phyloP scores from a whole-genome alignment of 2,329 filamentous ascomycete species.

The Hypoxylon sp. region DNA sequence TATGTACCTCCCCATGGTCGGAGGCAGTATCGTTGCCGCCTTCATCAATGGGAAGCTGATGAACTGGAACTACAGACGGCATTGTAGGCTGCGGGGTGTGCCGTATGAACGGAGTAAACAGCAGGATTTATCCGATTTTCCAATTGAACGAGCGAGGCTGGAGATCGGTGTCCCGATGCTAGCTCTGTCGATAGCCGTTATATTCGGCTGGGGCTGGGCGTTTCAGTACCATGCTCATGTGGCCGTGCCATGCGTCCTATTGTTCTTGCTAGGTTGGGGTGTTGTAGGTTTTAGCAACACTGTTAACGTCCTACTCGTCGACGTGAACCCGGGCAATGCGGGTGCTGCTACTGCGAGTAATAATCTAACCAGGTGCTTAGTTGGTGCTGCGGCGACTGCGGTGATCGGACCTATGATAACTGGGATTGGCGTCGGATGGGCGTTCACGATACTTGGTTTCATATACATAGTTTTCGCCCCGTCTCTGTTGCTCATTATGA shows the following conservation, averaged over 20 bases:
- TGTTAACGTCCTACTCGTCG: constrained; percentile 61
- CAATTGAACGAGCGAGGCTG: constrained; percentile 56
- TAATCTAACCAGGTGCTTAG: constrained; percentile 61
- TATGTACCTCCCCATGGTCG: constrained; percentile 58
- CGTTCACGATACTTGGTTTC: constrained; percentile 57
- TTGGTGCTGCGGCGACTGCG: constrained; percentile 61
- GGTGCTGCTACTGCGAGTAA: constrained; percentile 62
- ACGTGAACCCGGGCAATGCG: constrained; percentile 60
- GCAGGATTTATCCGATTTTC: constrained; percentile 55
- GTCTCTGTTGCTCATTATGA: constrained; percentile 54
- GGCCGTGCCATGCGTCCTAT: constrained; percentile 56
- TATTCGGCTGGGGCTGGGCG: constrained; percentile 59
- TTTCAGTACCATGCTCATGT: constrained; percentile 53
- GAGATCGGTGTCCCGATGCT: constrained; percentile 59
- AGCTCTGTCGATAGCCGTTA: constrained; percentile 59
- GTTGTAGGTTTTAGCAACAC: constrained; percentile 62
- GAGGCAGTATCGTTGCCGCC: constrained; percentile 56
- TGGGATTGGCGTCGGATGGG: constrained; percentile 61
- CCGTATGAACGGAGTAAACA: constrained; percentile 63
- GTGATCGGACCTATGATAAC: constrained; percentile 60
- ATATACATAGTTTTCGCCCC: constrained; percentile 54
- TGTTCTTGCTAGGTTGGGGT: constrained; percentile 56
- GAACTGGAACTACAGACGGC: constrained; percentile 73
- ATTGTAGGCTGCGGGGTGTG: constrained; percentile 65
- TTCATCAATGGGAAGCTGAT: constrained; percentile 63